Conservation (phyloP, 2,329 filamentous ascomycete species). For the Fusarium bactridioides region DNA sequence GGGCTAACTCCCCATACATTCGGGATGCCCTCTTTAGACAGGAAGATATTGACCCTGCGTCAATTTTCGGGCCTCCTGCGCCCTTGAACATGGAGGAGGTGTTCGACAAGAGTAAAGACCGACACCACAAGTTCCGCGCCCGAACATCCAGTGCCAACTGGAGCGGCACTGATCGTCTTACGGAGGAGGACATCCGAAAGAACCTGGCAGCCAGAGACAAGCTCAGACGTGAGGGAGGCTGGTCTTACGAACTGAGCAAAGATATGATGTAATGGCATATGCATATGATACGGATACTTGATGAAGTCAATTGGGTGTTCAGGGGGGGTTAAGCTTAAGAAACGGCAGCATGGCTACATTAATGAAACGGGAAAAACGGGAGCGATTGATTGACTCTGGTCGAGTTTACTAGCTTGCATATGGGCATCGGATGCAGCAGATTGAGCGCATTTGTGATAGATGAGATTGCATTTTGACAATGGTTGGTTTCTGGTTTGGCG, state of each 20-base stretch:
- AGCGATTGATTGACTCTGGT: conserved; percentile 24
- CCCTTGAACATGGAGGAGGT: conserved; percentile 96
- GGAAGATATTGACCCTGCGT: conserved; percentile 83
- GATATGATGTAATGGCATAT: conserved; percentile 51
- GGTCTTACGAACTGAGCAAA: conserved; percentile 72
- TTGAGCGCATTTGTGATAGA: conserved; percentile 35
- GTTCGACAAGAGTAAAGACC: conserved; percentile 87
- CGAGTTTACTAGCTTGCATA: conserved; percentile 2
- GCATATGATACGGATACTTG: conserved; percentile 20
- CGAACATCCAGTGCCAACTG: conserved; percentile 96
- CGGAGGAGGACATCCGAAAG: conserved; percentile 83
- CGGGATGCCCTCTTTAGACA: conserved; percentile 78
- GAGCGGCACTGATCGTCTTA: conserved; percentile 82
- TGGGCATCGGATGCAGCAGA: conserved; percentile 27
- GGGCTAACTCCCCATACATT: conserved; percentile 89
- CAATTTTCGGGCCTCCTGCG: conserved; percentile 87
- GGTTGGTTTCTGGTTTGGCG: conserved; percentile 33
- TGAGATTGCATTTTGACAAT: conserved; percentile 7
- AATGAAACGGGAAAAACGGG: conserved; percentile 6
- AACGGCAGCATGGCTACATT: conserved; percentile 11
- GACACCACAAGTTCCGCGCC: conserved; percentile 86
- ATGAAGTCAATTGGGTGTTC: conserved; percentile 10
- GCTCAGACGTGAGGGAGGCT: conserved; percentile 83
- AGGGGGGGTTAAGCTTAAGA: neutral
- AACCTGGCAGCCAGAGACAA: conserved; percentile 82